Conservation (phyloP, 2,329 filamentous ascomycete genomes). For the Alternaria novae-zelandiae region DNA sequence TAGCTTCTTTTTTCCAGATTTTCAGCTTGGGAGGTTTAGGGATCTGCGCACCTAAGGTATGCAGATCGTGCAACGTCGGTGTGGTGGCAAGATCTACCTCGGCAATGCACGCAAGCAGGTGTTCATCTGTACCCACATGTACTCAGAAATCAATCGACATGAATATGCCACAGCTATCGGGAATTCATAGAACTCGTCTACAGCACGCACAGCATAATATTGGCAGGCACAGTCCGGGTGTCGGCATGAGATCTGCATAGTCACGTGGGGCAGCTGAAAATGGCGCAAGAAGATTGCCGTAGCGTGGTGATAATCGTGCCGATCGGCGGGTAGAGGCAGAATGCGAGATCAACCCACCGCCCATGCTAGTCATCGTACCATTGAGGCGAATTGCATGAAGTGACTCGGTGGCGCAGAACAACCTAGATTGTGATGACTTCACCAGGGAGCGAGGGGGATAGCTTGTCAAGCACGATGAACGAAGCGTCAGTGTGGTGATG, state of each 20-base stretch:
- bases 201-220: not conserved
- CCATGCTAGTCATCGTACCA: not conserved
- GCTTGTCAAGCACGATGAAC: not conserved
- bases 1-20: not conserved
- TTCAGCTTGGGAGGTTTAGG: not conserved
- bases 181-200: not conserved
- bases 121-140: not conserved
- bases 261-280: not conserved
- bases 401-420: not conserved
- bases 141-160: not conserved
- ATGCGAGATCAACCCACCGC: not conserved
- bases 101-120: not conserved
- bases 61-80: not conserved
- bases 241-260: not conserved
- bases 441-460: not conserved
- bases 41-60: not conserved
- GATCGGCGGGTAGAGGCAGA: constrained; percentile 16
- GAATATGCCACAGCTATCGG: not conserved
- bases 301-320: constrained; percentile 7
- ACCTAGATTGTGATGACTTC: not conserved
- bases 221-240: not conserved
- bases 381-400: not conserved
- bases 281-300: constrained; percentile 5
- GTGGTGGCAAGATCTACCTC: not conserved
- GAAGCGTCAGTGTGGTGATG: not conserved